Percentiles rank a stretch among this genome's conserved stretches.
phyloP scores from a whole-genome alignment of 768 basidiomycete species.

The Tulasnella sp. region DNA sequence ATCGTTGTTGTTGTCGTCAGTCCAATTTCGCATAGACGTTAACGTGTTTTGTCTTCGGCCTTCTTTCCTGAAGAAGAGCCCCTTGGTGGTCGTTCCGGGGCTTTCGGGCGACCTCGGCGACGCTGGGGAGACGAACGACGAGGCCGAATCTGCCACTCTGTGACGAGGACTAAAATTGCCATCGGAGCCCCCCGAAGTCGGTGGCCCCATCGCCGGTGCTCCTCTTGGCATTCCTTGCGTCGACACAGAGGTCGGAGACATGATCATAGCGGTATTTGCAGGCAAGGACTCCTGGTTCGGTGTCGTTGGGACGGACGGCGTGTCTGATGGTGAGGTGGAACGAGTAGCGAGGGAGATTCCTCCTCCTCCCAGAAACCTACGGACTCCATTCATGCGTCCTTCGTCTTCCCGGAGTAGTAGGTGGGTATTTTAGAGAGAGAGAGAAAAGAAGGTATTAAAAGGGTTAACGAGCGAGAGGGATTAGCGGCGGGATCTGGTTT shows the following conservation, averaged over 20 bases:
- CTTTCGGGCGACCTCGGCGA: constrained; percentile 2
- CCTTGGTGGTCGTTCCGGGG: constrained; percentile 10
- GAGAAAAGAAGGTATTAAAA: background rate
- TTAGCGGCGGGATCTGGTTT: background rate
- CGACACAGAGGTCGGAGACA: background rate
- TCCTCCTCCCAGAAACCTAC: constrained; percentile 9
- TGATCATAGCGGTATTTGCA: background rate
- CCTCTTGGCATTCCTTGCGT: background rate
- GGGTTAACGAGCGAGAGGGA: background rate
- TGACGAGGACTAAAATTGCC: background rate
- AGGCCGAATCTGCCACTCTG: background rate
- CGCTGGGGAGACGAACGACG: background rate
- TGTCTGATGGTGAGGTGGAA: background rate
- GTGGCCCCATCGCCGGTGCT: background rate
- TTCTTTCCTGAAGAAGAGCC: constrained; percentile 2
- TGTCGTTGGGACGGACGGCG: background rate
- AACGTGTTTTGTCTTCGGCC: background rate
- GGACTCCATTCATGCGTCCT: constrained; percentile 3
- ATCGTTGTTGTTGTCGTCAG: background rate
- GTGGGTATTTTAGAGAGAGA: background rate
- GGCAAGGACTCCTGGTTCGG: background rate
- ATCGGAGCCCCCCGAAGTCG: background rate
- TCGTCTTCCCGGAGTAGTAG: background rate
- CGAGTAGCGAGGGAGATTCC: constrained; percentile 4
- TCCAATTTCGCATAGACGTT: background rate